phyloP scores from a whole-genome alignment of 2,329 filamentous ascomycete species.

The Xylariaceae sp. region DNA sequence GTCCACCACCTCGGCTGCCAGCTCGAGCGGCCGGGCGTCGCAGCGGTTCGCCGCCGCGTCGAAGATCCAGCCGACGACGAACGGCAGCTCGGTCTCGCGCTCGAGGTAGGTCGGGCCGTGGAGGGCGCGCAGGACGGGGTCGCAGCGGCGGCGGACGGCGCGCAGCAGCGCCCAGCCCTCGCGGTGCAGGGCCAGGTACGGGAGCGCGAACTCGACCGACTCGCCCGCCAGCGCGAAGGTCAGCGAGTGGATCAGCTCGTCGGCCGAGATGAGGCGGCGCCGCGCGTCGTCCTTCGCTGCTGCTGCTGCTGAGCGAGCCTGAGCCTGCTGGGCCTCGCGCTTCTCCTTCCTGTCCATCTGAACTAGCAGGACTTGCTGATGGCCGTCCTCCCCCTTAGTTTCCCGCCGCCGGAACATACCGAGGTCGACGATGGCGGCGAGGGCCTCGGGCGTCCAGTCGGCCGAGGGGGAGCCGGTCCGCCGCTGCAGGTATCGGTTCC shows the following conservation, averaged over 20 bases:
- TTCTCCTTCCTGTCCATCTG: slow-evolving; percentile 6
- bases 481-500: slow-evolving; percentile 22
- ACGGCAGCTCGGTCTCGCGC: slow-evolving; percentile 31
- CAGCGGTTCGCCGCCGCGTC: slow-evolving; percentile 15
- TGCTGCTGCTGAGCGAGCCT: not conserved
- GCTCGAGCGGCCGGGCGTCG: not conserved
- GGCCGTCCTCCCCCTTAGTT: slow-evolving; percentile 14
- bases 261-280: slow-evolving; percentile 7
- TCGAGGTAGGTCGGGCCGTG: slow-evolving; percentile 29
- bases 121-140: slow-evolving; percentile 23
- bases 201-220: slow-evolving; percentile 28
- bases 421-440: slow-evolving; percentile 28
- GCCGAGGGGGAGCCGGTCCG: too few species aligned
- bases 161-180: slow-evolving; percentile 32
- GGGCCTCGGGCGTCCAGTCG: slow-evolving; percentile 26
- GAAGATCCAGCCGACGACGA: slow-evolving; percentile 33
- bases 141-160: slow-evolving; percentile 22
- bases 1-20: not conserved
- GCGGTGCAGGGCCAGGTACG: slow-evolving; percentile 34
- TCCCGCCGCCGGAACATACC: slow-evolving; percentile 18
- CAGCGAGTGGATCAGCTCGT: slow-evolving; percentile 25
- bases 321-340: slow-evolving; percentile 7
- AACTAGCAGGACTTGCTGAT: slow-evolving; percentile 13
- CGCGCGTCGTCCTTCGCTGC: too few species aligned
- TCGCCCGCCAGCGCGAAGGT: slow-evolving; percentile 29